A percentile compares a stretch with the other conserved stretches of the same genome.
phyloP scores from a whole-genome alignment of 2,329 filamentous ascomycete species.

The Bipolaris gigantea region DNA sequence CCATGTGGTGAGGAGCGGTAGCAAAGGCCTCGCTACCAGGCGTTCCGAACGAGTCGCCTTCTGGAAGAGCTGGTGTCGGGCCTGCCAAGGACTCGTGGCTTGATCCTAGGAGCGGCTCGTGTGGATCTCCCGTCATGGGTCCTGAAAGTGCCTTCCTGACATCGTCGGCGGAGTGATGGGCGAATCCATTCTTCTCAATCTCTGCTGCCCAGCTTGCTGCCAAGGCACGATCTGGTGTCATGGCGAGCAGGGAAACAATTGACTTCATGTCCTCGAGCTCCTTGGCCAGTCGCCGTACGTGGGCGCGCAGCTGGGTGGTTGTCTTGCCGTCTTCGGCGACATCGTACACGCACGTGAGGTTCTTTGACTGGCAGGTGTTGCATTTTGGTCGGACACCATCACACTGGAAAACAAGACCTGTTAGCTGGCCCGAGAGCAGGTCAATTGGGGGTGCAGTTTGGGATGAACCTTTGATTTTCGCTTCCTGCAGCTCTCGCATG shows the following conservation, averaged over 20 bases:
- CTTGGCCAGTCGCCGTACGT: conserved; percentile 43
- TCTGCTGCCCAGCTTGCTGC: conserved; percentile 43
- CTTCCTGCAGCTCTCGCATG: conserved; percentile 45
- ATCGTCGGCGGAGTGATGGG: conserved; percentile 43
- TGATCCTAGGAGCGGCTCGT: conserved; percentile 13
- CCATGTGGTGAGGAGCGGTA: conserved; percentile 26
- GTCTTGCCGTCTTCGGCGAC: conserved; percentile 46
- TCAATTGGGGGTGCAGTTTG: too few species aligned
- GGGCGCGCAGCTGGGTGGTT: conserved; percentile 43
- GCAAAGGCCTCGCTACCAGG: conserved; percentile 32
- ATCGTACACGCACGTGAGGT: conserved; percentile 43
- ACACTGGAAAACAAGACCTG: conserved; percentile 25
- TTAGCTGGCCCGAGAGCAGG: conserved; percentile 11
- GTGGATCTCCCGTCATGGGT: background rate
- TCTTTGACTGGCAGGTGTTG: conserved; percentile 46
- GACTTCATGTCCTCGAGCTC: conserved; percentile 47
- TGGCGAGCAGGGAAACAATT: conserved; percentile 39
- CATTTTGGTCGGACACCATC: conserved; percentile 45
- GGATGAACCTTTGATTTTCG: conserved; percentile 43
- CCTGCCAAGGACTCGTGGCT: conserved; percentile 26
- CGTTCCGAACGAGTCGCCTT: conserved; percentile 33
- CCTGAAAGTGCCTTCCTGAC: conserved; percentile 44
- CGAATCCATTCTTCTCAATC: conserved; percentile 44
- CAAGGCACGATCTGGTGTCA: conserved; percentile 39
- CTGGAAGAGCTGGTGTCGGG: conserved; percentile 21